phyloP scores from a whole-genome alignment of 768 basidiomycete genomes.

The Pluteus cervinus region DNA sequence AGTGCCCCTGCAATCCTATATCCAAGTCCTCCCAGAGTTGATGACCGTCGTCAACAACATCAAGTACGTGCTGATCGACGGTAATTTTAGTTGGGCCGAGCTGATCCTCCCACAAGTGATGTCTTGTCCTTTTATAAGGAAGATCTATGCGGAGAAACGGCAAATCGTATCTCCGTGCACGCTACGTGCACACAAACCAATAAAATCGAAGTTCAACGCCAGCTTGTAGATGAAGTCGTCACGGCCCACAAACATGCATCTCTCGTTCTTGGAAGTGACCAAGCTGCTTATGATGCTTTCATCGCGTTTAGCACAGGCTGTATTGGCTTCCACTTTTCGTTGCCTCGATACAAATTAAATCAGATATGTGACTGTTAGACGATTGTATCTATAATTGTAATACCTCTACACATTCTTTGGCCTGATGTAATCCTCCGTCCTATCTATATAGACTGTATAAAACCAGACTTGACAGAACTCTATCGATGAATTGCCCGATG shows the following conservation, averaged over 20 bases:
- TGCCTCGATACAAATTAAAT: conserved; percentile 1
- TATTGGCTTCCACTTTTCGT: conserved; percentile 2
- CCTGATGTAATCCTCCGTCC: no score
- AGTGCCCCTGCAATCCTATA: conserved; percentile 7
- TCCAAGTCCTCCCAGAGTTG: conserved; percentile 2
- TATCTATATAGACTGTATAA: no score
- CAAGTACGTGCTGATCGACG: no score
- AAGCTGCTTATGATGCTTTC: conserved; percentile 1
- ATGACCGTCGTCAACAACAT: conserved; percentile 6
- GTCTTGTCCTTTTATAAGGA: conserved; percentile 5
- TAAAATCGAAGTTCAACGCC: conserved; percentile 1
- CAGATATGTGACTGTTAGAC: no score
- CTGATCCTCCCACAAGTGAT: neutral
- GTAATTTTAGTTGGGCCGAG: neutral
- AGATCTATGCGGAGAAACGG: conserved; percentile 1
- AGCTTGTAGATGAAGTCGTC: conserved; percentile 1
- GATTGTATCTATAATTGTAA: no score
- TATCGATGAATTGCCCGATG: no score
- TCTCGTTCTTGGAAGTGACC: neutral
- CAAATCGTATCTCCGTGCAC: conserved; percentile 1
- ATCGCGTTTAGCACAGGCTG: neutral
- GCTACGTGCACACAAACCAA: conserved; percentile 1
- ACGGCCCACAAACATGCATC: neutral
- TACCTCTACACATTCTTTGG: no score
- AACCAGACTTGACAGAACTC: no score